Evolutionary conservation across 2,329 filamentous ascomycete genomes (phyloP), one percentile per base, ranked within the genome.

Genomic region (Colletotrichum karsti): DNA sequence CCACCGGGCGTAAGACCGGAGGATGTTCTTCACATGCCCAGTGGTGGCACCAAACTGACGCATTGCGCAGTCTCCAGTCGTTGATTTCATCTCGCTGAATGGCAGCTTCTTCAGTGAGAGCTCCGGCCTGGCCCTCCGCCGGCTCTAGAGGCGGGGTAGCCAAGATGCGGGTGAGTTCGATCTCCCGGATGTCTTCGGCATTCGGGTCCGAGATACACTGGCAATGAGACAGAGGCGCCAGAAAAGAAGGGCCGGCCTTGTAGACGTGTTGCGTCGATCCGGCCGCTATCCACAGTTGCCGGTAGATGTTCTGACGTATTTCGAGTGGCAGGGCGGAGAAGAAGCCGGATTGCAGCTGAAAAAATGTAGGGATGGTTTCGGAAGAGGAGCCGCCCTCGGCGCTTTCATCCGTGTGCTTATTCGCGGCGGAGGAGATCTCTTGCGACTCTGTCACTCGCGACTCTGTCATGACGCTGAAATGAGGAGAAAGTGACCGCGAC

Each of bases 11-110:
- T 2, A 67, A 37, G 8, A 58, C n/a, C 4, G 64, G 64, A 4
- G 64, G 64, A 13, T 64, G 60, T 15, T 67, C 64, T 24, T 67
- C 64, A 5, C 64, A 67, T 24, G 22, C 39, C 64, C 64, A 67
- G 53, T 67, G 64, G 8, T 59, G 42, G 30, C 60, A 67, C 64
- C 64, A 67, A 2, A 15, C 10, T 5, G 64, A 67, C 5, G 41
- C 44, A 6, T 44, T 26, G 18, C 64, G 64, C 20, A 54, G 46
- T 7, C 60, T 60, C 64, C 64, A 67, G 9, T 58, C 46, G 7
- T 48, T 58, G 3, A 67, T 64, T 24, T 63, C 44, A 7, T 64
- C 60, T 12, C 37, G 54, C 15, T 67, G 60, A 3, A 41, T 35
- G 12, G 28, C n/a, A 18, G 50, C 54, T 1, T 22, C 50, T 9